These are phyloP conservation scores for Plasmodium adleri DNA, from an alignment of 169 alveolate genomes.

Conservation along the genomic window DNA sequence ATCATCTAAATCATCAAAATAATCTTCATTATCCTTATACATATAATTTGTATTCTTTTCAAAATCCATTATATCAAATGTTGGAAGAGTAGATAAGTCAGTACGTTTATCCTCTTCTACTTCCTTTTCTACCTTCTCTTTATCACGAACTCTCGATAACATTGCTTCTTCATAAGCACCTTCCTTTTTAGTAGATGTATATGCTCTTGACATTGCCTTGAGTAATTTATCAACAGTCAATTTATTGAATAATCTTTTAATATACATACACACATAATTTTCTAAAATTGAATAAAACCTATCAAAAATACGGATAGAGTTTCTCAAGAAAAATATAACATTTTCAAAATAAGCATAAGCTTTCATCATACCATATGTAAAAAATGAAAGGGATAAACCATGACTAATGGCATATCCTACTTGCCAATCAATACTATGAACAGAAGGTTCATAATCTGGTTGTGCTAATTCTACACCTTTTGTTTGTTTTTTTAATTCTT, in stretches of 20 bases:
- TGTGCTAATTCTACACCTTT: neutral
- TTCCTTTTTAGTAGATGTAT: conserved; percentile 9
- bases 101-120: neutral
- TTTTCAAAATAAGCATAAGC: conserved; percentile 35
- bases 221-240: conserved; percentile 22
- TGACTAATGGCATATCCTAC: conserved; percentile 12
- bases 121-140: neutral
- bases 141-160: conserved; percentile 7
- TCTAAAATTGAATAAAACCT: conserved; percentile 33
- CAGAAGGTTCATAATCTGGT: conserved; percentile 15
- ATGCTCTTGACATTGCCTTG: conserved; percentile 19
- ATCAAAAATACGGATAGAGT: conserved; percentile 27
- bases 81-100: neutral
- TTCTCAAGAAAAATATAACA: conserved; percentile 10
- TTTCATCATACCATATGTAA: conserved; percentile 3
- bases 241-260: conserved; percentile 14
- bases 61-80: neutral
- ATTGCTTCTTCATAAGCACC: conserved; percentile 36
- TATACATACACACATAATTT: conserved; percentile 3
- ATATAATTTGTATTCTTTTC: neutral
- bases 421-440: neutral
- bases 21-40: conserved; percentile 12
- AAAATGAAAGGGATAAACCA: conserved; percentile 11
- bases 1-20: conserved; percentile 50
- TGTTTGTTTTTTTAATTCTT: conserved; percentile 41